A percentile compares a stretch with the other conserved stretches of the same genome.
Evolutionary conservation across 129 eudicot genomes (phyloP).

Genomic region (Pittosporum tobira): DNA sequence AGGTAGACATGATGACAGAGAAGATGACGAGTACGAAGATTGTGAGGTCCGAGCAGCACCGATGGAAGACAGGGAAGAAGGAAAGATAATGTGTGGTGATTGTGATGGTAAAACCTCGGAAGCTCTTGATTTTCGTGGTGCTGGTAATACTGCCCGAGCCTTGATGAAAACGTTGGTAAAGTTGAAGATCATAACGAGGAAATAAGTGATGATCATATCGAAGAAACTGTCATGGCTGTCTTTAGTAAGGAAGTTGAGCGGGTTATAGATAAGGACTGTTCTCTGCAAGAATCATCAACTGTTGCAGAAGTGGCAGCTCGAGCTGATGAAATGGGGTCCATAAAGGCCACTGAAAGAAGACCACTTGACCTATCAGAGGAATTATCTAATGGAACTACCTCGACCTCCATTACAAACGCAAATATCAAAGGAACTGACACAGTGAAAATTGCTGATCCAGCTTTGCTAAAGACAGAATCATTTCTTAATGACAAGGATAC

Average conservation of each 20-base stretch:
- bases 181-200: conserved; percentile 17
- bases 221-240: conserved; percentile 10
- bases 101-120: conserved; percentile 3
- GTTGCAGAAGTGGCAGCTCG: conserved; percentile 5
- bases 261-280: conserved; percentile 11
- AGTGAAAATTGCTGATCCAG: background rate
- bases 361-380: conserved; percentile 14
- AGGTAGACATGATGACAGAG: conserved; percentile 12
- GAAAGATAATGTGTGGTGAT: conserved; percentile 1
- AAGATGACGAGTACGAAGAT: conserved; percentile 53
- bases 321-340: conserved; percentile 13
- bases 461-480: conserved; percentile 16
- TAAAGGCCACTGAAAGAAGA: background rate
- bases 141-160: background rate
- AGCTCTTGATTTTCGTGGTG: conserved; percentile 13
- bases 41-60: conserved; percentile 42
- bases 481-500: conserved; percentile 15
- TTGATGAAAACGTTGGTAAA: conserved; percentile 12
- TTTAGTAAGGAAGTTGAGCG: conserved; percentile 11
- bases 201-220: conserved; percentile 6
- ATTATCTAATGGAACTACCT: conserved; percentile 5
- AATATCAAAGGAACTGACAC: conserved; percentile 11
- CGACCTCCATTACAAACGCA: conserved; percentile 9
- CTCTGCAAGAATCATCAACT: conserved; percentile 12
- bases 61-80: conserved; percentile 4